These are phyloP conservation scores for Globisporangium spinosum DNA, from an alignment of 352 stramenopile genomes.

Conservation along the genomic window DNA sequence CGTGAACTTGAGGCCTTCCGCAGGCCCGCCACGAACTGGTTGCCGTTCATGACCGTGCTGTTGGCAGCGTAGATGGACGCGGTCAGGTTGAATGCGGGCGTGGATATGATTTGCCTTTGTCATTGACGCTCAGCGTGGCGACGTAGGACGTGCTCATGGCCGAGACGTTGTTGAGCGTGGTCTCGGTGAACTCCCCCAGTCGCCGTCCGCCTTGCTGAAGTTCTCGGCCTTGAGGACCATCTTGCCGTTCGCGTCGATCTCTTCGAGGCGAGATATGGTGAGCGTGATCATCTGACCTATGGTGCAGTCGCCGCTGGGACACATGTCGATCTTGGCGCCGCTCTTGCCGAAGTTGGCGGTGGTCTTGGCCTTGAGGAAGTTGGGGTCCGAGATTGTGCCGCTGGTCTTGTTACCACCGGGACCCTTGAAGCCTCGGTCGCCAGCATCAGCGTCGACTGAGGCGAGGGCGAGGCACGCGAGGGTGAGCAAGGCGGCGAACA, in stretches of 20 bases:
- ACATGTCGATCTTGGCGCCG: slow-evolving; percentile 36
- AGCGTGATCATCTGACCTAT: background rate
- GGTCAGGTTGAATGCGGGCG: slow-evolving; percentile 29
- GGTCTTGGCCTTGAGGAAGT: slow-evolving; percentile 23
- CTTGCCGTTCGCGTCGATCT: background rate
- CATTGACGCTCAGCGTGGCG: too few species aligned
- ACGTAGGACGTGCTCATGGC: too few species aligned
- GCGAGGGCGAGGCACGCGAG: slow-evolving; percentile 3
- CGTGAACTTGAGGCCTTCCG: slow-evolving; percentile 41
- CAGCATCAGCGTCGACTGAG: background rate
- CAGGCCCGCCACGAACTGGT: slow-evolving; percentile 25
- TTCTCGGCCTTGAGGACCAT: too few species aligned
- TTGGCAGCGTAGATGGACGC: slow-evolving; percentile 33
- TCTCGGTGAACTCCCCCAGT: too few species aligned
- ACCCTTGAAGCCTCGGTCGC: too few species aligned
- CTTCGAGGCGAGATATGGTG: background rate
- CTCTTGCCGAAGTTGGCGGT: slow-evolving; percentile 28
- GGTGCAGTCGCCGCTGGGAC: slow-evolving; percentile 25
- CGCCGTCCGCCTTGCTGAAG: too few species aligned
- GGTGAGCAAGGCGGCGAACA: background rate
- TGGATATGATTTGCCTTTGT: too few species aligned
- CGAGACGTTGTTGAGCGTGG: too few species aligned
- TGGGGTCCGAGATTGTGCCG: too few species aligned
- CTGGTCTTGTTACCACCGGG: too few species aligned
- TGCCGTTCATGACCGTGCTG: slow-evolving; percentile 29